Base-by-base conservation (phyloP, 2,329 filamentous ascomycete genomes). In the Endoconidiophora polonica region DNA sequence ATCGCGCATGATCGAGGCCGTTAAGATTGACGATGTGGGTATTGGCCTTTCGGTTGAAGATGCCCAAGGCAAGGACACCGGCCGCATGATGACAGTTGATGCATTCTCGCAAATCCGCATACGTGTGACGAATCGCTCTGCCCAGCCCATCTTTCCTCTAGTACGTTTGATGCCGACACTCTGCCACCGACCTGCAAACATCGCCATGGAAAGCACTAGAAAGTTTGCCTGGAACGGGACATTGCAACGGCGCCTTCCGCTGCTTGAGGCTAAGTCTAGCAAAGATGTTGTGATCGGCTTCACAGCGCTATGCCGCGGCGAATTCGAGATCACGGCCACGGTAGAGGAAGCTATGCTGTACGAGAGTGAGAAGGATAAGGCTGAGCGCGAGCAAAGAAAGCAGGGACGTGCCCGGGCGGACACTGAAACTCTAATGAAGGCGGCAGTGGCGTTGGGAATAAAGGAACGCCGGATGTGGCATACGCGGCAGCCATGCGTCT, bases 181-280 rank as follows among this genome's bases (percentile, higher is more conserved):
- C 14, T 76, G 83, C 42, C 76, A 87, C 58, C 77, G 88, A 14
- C 76, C 83, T 1, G 71, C 76, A 46, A 79, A 77, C 54, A 70
- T 84, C 12, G 83, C 85, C 2, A 74, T 94, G 14, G 88, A 94
- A 61, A 76, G 90, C 50, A 83, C 83, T 40, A 80, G 85, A 59
- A 85, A 86, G 55, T 73, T 94, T 49, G 80, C 81, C 1, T 91
- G 86, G 81, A 90, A 86, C 56, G 88, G 88, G 1, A 79, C 83
- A 26, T 65, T 94, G 52, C 88, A 95, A 65, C 80, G 81, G 59
- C 71, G 76, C 1, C 66, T 94, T 0, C 78, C 82, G 0, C 60
- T 75, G 5, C 61, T 94, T 1, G 63, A 65, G 4, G 75, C 78
- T 0, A 73, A 76, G 3, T 68, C 73, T 42, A 74, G 65, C n/a